Conservation (phyloP, 2,329 filamentous ascomycete species). For the Fusarium buxicola region DNA sequence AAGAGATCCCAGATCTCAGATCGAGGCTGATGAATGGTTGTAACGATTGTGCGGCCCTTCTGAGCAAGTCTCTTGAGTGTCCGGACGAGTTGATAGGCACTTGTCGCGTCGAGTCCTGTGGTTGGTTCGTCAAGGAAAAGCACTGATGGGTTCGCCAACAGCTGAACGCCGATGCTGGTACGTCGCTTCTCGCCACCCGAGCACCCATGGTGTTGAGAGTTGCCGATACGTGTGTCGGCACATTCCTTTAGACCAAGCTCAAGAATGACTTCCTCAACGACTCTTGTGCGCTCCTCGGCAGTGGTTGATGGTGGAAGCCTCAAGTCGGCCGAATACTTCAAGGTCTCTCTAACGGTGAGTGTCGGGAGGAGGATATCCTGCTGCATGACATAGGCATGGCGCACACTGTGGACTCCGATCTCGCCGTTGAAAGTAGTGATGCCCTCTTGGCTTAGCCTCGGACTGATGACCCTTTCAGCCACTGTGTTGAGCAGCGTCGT, state of each 20-base stretch:
- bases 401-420: conserved; percentile 63
- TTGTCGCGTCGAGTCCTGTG: conserved; percentile 81
- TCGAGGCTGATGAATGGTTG: conserved; percentile 81
- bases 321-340: conserved; percentile 78
- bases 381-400: conserved; percentile 79
- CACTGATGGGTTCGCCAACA: conserved; percentile 82
- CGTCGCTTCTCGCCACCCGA: conserved; percentile 83
- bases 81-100: conserved; percentile 77
- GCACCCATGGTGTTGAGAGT: conserved; percentile 77
- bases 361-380: conserved; percentile 80
- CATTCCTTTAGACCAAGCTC: conserved; percentile 83
- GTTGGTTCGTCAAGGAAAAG: conserved; percentile 85
- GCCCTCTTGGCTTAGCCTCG: conserved; percentile 64
- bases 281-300: conserved; percentile 65
- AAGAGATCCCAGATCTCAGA: conserved; percentile 85
- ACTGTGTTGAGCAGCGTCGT: conserved; percentile 78
- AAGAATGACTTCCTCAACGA: conserved; percentile 82
- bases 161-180: conserved; percentile 81
- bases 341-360: conserved; percentile 79
- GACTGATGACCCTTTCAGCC: conserved; percentile 74
- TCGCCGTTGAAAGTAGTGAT: conserved; percentile 70
- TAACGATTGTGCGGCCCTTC: conserved; percentile 77
- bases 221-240: conserved; percentile 79
- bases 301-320: conserved; percentile 73
- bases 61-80: conserved; percentile 75